Percentiles rank a stretch among this genome's conserved stretches.
These are phyloP conservation scores for Rhododendron williamsianum DNA, from an alignment of 148 eudicot genomes.

Conservation along the genomic window DNA sequence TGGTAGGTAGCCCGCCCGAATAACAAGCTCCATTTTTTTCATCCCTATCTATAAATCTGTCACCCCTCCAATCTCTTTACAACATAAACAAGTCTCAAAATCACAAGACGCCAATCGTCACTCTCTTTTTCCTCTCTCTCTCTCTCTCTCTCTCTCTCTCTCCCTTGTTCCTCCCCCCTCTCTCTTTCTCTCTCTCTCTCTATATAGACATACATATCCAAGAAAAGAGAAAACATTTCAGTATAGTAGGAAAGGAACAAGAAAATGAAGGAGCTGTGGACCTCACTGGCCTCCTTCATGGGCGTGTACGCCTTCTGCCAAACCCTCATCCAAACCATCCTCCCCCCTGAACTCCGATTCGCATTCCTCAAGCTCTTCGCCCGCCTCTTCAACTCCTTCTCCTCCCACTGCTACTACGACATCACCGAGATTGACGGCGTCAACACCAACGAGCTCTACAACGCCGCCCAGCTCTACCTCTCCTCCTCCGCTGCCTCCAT, in stretches of 20 bases:
- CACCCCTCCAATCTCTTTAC: background rate
- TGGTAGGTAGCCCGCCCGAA: background rate
- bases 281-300: slow-evolving; percentile 78
- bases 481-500: slow-evolving; percentile 31
- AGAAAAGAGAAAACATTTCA: background rate
- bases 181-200: no score
- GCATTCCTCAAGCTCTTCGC: slow-evolving; percentile 36
- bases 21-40: background rate
- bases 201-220: background rate
- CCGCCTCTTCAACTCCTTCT: slow-evolving; percentile 55
- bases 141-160: background rate
- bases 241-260: background rate
- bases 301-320: slow-evolving; percentile 83
- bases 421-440: slow-evolving; percentile 96
- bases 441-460: slow-evolving; percentile 92
- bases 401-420: slow-evolving; percentile 77
- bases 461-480: slow-evolving; percentile 87
- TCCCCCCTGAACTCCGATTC: slow-evolving; percentile 80
- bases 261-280: slow-evolving; percentile 78
- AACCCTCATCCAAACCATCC: slow-evolving; percentile 48
- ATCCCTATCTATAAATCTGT: background rate
- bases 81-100: background rate
- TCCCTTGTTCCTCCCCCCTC: no score
- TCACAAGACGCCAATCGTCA: background rate
- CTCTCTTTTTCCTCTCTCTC: background rate